Evolutionary conservation across 176 grass and related monocot species (phyloP).

Genomic region (Triticum timopheevii): DNA sequence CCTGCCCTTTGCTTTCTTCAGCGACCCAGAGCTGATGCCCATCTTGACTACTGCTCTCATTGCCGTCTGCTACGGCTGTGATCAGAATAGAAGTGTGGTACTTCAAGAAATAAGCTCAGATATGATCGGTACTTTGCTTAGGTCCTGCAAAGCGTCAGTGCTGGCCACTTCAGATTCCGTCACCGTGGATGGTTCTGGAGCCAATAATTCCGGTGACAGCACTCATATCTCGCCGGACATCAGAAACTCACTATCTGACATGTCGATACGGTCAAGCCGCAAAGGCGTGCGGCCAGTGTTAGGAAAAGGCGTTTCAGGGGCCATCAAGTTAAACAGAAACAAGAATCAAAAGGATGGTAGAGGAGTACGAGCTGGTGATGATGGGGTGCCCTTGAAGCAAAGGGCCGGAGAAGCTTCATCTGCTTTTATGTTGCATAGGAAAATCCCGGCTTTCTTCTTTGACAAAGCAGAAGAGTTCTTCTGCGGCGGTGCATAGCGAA

Average conservation of each 20-base stretch:
- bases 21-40: slow-evolving; percentile 78
- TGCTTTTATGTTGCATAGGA: slow-evolving; percentile 78
- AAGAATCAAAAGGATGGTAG: slow-evolving; percentile 70
- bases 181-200: slow-evolving; percentile 33
- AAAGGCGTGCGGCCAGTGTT: slow-evolving; percentile 46
- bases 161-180: slow-evolving; percentile 42
- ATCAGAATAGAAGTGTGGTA: slow-evolving; percentile 87
- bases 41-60: slow-evolving; percentile 85
- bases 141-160: slow-evolving; percentile 55
- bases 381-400: slow-evolving; percentile 64
- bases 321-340: slow-evolving; percentile 52
- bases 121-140: slow-evolving; percentile 80
- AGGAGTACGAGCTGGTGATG: slow-evolving; percentile 57
- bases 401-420: slow-evolving; percentile 59
- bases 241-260: slow-evolving; percentile 54
- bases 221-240: slow-evolving; percentile 45
- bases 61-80: slow-evolving; percentile 83
- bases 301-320: slow-evolving; percentile 55
- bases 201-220: slow-evolving; percentile 46
- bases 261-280: slow-evolving; percentile 57
- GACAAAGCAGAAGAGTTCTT: slow-evolving; percentile 92
- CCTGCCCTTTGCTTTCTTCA: slow-evolving; percentile 97
- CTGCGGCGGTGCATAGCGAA: slow-evolving; percentile 44
- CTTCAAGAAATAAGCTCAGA: slow-evolving; percentile 94
- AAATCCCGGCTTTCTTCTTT: slow-evolving; percentile 84